Base-by-base conservation (phyloP, 768 basidiomycete genomes). In the Auriculariales sp. region DNA sequence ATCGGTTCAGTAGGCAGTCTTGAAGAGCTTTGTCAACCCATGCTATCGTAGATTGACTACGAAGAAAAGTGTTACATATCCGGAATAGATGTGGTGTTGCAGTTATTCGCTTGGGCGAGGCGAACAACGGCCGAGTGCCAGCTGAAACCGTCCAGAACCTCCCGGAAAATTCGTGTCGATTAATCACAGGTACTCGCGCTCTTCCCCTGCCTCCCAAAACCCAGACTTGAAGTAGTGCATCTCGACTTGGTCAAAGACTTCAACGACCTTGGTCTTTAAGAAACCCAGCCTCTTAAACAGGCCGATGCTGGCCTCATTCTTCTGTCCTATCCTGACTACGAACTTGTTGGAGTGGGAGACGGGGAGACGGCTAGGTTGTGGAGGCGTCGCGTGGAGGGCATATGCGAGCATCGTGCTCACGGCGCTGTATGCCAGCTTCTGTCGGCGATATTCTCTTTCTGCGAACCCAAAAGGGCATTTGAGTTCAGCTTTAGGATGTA, bases 211-310 rank as follows among this genome's bases (percentile, higher is more conserved):
- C 1, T 14, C 33, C 14, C 33, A 14, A 34, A 34, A 34, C 33
- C 2, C 17, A 14, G 14, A 34, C 17, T 34, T 17, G 1, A 1
- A 2, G 14, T 17, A 63, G 25, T 83, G 74, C 78, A 94, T 74
- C 67, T 94, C 92, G 12, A 88, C 74, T 64, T 97, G 88, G 30
- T 74, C 68, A 55, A 92, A 97, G 9, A 87, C 81, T 47, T 79
- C 73, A 12, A 83, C 79, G 7, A 67, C 64, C 59, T 83, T 84
- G 10, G 75, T 78, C 29, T 83, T 65, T 15, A 58, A 60, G 57
- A 94, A 95, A 0, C 88, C 91, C 1, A 95, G 73, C 53, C 74
- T 76, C 57, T 74, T 65, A 57, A 95, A 94, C 7, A 95, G 67
- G 6, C 61, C 60, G 27, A 89, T 79, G 48, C 85, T 89, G 3